Evolutionary conservation across 2,329 filamentous ascomycete genomes (phyloP).

Genomic region (Eutypa lata): DNA sequence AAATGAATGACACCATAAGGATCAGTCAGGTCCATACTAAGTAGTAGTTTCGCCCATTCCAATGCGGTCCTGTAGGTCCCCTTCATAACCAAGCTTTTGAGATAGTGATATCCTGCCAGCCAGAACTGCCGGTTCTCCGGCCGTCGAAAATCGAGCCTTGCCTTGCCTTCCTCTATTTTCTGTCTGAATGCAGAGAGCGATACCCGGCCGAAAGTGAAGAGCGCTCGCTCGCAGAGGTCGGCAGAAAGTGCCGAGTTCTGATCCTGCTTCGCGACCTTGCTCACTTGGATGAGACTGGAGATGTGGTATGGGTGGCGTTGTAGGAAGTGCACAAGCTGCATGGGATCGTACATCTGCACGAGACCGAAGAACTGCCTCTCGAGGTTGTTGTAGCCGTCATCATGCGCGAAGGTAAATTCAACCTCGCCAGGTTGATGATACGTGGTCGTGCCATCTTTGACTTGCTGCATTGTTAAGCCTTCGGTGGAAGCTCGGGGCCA

Average conservation of each 20-base stretch:
- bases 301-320: slow-evolving; percentile 82
- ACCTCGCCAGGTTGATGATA: slow-evolving; percentile 49
- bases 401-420: slow-evolving; percentile 78
- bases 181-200: slow-evolving; percentile 78
- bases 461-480: slow-evolving; percentile 75
- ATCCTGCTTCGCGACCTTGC: slow-evolving; percentile 87
- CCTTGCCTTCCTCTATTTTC: slow-evolving; percentile 73
- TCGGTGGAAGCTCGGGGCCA: slow-evolving; percentile 80
- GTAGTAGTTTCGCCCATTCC: slow-evolving; percentile 86
- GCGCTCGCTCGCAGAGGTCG: slow-evolving; percentile 83
- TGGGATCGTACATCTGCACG: slow-evolving; percentile 81
- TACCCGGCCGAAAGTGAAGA: slow-evolving; percentile 91
- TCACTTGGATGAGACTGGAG: slow-evolving; percentile 89
- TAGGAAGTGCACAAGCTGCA: slow-evolving; percentile 75
- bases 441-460: slow-evolving; percentile 32
- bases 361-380: slow-evolving; percentile 74
- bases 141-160: slow-evolving; percentile 74
- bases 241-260: slow-evolving; percentile 82
- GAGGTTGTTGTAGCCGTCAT: slow-evolving; percentile 66
- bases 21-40: slow-evolving; percentile 72
- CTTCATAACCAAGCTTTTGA: slow-evolving; percentile 79
- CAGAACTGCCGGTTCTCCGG: slow-evolving; percentile 91
- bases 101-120: slow-evolving; percentile 85
- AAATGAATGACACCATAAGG: slow-evolving; percentile 80
- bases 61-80: slow-evolving; percentile 92